phyloP scores from a whole-genome alignment of 176 grass and related monocot species.

The Metroxylon sagu region DNA sequence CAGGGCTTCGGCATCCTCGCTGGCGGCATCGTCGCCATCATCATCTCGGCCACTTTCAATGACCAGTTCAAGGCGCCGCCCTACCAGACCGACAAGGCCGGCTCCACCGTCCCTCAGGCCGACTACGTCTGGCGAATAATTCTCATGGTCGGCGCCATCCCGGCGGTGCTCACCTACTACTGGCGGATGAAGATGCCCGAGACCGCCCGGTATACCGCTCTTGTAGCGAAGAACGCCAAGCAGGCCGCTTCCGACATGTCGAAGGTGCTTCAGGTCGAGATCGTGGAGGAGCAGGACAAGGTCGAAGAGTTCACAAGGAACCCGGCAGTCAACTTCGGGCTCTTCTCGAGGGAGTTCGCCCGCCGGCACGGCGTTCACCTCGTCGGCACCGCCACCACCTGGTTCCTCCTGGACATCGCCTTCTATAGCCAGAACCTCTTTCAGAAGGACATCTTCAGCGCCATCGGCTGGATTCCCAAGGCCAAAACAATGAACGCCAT shows the following conservation, averaged over 20 bases:
- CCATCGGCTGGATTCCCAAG: constrained; percentile 31
- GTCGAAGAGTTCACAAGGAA: neutral
- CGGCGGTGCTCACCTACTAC: constrained; percentile 38
- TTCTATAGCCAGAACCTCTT: constrained; percentile 50
- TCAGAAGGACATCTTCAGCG: constrained; percentile 44
- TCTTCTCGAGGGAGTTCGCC: constrained; percentile 41
- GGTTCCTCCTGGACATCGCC: constrained; percentile 38
- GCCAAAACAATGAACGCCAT: constrained; percentile 46
- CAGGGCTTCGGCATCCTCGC: constrained; percentile 14
- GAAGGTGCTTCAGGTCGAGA: constrained; percentile 43
- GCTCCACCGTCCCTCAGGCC: neutral
- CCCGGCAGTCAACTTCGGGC: constrained; percentile 17
- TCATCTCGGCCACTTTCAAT: constrained; percentile 9
- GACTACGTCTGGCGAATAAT: no score
- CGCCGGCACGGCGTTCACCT: constrained; percentile 41
- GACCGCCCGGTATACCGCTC: constrained; percentile 67
- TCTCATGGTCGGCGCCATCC: no score
- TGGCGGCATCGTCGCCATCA: constrained; percentile 11
- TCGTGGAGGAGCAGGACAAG: constrained; percentile 24
- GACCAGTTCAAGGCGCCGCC: neutral
- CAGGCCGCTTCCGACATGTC: constrained; percentile 56
- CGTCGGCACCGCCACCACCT: constrained; percentile 40
- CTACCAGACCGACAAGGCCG: neutral
- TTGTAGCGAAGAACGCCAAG: constrained; percentile 40
- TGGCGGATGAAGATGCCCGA: constrained; percentile 73